phyloP scores from a whole-genome alignment of 352 stramenopile species.

The Aphanomyces stellatus region DNA sequence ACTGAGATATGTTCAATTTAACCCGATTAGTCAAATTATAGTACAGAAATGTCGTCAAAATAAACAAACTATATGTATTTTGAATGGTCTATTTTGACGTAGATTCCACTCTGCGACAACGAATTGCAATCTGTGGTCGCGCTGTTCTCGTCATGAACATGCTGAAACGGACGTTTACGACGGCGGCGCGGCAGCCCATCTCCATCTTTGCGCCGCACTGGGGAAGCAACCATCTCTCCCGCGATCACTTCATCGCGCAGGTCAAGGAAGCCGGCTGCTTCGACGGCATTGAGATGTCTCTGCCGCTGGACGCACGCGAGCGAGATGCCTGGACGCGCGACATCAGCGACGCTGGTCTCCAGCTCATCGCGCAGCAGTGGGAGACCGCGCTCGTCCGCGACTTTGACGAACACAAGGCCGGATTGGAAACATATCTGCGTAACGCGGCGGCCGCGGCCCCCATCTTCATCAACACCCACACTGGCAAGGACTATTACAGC shows the following conservation, averaged over 20 bases:
- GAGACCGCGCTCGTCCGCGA: conserved; percentile 11
- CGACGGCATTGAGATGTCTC: conserved; percentile 19
- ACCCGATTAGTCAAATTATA: too few relatives aligned
- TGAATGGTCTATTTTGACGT: too few relatives aligned
- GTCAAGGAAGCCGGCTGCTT: conserved; percentile 10
- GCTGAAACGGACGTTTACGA: too few relatives aligned
- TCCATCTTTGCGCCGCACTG: conserved; percentile 15
- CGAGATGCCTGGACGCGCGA: background rate
- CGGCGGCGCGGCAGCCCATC: background rate
- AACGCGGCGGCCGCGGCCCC: conserved; percentile 1
- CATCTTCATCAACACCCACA: conserved; percentile 17
- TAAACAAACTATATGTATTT: too few relatives aligned
- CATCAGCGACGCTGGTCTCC: background rate
- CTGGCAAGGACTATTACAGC: conserved; percentile 17
- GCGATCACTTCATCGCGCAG: conserved; percentile 8
- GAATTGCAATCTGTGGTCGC: too few relatives aligned
- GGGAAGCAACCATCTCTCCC: conserved; percentile 6
- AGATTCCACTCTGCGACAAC: too few relatives aligned
- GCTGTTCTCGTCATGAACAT: too few relatives aligned
- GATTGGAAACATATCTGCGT: background rate
- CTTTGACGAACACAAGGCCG: conserved; percentile 12
- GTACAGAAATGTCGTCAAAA: too few relatives aligned
- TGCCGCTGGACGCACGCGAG: conserved; percentile 7
- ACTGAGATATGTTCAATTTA: too few relatives aligned
- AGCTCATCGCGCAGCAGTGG: conserved; percentile 18